Percentiles rank a stretch among this genome's conserved stretches.
These are phyloP conservation scores for Mortierella sp. DNA, from an alignment of 371 early-diverging fungal species.

Conservation along the genomic window DNA sequence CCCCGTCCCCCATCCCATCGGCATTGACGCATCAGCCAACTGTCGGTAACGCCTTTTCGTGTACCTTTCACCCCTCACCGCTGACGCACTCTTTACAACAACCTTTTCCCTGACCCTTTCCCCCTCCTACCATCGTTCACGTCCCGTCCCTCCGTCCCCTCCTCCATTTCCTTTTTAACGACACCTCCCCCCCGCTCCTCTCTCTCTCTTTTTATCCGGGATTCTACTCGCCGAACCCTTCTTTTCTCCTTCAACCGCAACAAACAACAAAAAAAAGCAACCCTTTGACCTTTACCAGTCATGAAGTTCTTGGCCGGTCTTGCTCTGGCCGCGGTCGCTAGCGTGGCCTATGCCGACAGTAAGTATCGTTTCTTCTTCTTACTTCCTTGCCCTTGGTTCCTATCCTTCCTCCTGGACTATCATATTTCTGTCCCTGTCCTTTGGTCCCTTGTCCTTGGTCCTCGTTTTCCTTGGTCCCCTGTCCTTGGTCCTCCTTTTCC, in stretches of 20 bases:
- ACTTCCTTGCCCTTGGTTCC: not conserved
- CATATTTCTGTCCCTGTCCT: too few relatives aligned
- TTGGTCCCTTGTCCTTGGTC: too few relatives aligned
- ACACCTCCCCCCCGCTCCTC: not conserved
- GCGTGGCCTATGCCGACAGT: slow-evolving; percentile 33
- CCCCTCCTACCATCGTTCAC: too few relatives aligned
- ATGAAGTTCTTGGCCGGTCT: slow-evolving; percentile 37
- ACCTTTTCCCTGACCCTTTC: too few relatives aligned
- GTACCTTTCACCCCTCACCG: too few relatives aligned
- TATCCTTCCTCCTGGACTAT: too few relatives aligned
- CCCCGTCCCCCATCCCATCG: not conserved
- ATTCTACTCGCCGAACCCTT: not conserved
- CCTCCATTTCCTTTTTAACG: not conserved
- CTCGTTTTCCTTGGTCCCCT: too few relatives aligned
- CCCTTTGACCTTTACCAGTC: not conserved
- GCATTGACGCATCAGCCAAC: too few relatives aligned
- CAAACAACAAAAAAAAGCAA: not conserved
- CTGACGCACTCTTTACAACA: too few relatives aligned
- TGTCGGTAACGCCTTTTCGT: too few relatives aligned
- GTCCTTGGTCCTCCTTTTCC: too few relatives aligned
- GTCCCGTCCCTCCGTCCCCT: not conserved
- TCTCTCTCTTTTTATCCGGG: too few relatives aligned
- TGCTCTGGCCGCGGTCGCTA: slow-evolving; percentile 22
- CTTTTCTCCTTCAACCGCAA: not conserved
- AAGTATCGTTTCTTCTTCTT: slow-evolving; percentile 4